Percentiles rank a stretch among this genome's conserved stretches.
Conservation (phyloP, 495 filamentous ascomycete genomes). For the Lophiostoma macrostomum region DNA sequence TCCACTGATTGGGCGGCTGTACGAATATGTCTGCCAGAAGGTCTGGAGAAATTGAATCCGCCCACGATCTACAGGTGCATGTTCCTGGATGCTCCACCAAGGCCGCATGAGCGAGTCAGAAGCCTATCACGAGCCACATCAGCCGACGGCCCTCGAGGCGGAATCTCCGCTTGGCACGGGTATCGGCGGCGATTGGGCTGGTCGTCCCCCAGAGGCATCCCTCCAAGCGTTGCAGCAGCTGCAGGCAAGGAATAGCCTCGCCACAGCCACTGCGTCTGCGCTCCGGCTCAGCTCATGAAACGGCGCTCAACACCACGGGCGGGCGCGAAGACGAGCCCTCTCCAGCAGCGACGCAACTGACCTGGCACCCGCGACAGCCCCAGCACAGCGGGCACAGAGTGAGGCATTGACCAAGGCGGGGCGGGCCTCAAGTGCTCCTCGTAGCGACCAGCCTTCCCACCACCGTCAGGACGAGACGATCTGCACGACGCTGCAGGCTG, state of each 20-base stretch:
- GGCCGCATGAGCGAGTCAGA: too few relatives aligned
- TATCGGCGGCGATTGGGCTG: constrained; percentile 22
- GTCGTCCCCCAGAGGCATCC: constrained; percentile 15
- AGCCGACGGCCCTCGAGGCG: constrained; percentile 15
- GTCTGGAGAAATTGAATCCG: too few relatives aligned
- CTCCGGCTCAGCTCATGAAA: constrained; percentile 15
- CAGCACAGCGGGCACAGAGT: too few relatives aligned
- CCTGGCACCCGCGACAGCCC: too few relatives aligned
- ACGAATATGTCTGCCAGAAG: neutral
- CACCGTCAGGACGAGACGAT: neutral
- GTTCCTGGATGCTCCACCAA: too few relatives aligned
- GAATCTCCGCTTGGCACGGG: constrained; percentile 23
- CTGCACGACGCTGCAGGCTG: constrained; percentile 28
- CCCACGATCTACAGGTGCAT: too few relatives aligned
- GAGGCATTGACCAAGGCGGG: constrained; percentile 6
- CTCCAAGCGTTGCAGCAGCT: constrained; percentile 14
- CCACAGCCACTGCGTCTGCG: constrained; percentile 22
- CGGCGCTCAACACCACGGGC: neutral
- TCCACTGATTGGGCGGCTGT: neutral
- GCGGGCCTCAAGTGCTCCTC: constrained; percentile 5
- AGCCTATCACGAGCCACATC: too few relatives aligned
- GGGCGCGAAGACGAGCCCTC: neutral
- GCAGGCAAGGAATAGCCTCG: constrained; percentile 18
- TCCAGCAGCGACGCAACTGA: too few relatives aligned
- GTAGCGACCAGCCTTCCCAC: constrained; percentile 12